Base-by-base conservation (phyloP, 2,329 filamentous ascomycete species). In the Meredithiella fracta region DNA sequence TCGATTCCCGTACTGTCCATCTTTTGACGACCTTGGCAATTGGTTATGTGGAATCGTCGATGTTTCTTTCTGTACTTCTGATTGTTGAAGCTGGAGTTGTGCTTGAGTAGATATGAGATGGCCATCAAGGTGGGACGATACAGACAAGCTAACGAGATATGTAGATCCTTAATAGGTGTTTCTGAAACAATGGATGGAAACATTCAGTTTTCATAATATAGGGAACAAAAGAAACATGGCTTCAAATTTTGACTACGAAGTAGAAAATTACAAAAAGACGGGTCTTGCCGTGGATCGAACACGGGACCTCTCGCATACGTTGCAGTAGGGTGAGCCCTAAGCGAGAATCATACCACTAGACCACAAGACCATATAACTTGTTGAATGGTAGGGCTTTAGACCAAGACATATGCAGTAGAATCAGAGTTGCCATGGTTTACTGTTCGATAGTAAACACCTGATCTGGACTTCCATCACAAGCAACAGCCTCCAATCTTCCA, bases 261-360 rank as follows among this genome's bases (percentile, higher is more conserved):
- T n/a, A 38, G n/a, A 5, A 38, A 47, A 23, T 8, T 2, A 47
- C 15, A 47, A 47, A n/a, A 61, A 22, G 44, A 58, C 62, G 68
- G 68, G 68, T 68, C 67, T 69, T 67, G 67, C 69, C 69, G 69
- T 67, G 69, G 67, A 70, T 70, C 68, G 69, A 70, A 70, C 69
- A 67, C 69, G 68, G 68, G 69, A 70, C 69, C 69, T 70, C 68
- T 69, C 68, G 69, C 69, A 70, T 64, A 61, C 61, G 54, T 50
- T 61, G 65, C 66, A n/a, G 55, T 61, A 65, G 67, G 68, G 65
- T 68, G 60, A 55, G 65, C 77, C 78, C 78, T 81, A 80, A 80
- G 78, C 78, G 76, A 79, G 77, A 80, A 81, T 80, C 77, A 80
- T 81, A 80, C 78, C 78, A 75, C 78, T 79, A 80, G 77, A 79